Evolutionary conservation across 2,329 filamentous ascomycete species (phyloP), one percentile per base, ranked within the genome.

Genomic region (Plectosphaerella cucumerina): DNA sequence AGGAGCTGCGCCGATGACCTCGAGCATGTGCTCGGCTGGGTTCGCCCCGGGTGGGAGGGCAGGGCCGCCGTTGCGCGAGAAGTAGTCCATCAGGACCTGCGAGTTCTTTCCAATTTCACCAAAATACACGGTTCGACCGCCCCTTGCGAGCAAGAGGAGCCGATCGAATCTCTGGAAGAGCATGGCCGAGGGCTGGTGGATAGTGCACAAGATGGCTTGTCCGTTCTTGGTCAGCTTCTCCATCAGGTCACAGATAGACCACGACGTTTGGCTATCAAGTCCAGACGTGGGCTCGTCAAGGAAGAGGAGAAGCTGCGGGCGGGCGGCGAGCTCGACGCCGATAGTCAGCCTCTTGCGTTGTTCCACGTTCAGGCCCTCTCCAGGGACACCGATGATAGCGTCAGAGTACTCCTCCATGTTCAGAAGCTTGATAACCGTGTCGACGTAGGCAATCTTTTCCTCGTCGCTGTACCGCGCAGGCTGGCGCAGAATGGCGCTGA

Each of bases 261-360:
- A 90, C 0, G 86, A 86, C 1, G 86, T 89, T 62, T 90, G 86
- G 58, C 78, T 84, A 65, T 90, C 87, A 14, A 90, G 75, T 62
- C 87, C 87, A 10, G 86, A 89, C 3, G 87, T 90, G 2, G 87
- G 87, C 62, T 90, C 87, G 59, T 91, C 87, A 18, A 90, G 73
- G 72, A 90, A 90, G 14, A 90, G 76, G 45, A 90, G 76, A 3
- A 90, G 71, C 35, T 85, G 78, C 1, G 87, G 87, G 61, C 86
- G 87, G 1, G 87, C 87, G n/a, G 85, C 87, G 5, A 91, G 72
- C 63, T 90, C 87, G 3, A 90, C 87, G 60, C 85, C 87, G 53
- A 90, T 90, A 0, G 87, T 90, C 15, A 90, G 73, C 56, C 85
- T 80, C 47, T 75, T 75, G 4, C 72, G 60, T 52, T 75, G 70